phyloP scores from a whole-genome alignment of 2,329 filamentous ascomycete genomes.

The Arthrinium phaeospermum region DNA sequence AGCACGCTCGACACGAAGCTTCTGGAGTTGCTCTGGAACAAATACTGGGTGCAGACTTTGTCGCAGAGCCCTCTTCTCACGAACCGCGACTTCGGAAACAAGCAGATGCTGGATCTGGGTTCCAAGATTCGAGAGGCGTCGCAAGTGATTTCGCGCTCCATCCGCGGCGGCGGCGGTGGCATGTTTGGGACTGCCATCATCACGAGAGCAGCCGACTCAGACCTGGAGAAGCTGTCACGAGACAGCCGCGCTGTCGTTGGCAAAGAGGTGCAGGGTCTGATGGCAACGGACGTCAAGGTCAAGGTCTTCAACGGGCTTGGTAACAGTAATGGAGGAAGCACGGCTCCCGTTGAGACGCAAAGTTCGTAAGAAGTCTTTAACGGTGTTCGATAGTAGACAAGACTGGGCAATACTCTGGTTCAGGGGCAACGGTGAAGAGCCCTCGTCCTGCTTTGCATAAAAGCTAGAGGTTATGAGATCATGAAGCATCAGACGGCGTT shows the following conservation, averaged over 20 bases:
- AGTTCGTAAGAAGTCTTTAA: neutral
- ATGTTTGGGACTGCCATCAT: slow-evolving; percentile 24
- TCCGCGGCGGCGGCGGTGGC: slow-evolving; percentile 37
- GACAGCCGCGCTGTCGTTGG: slow-evolving; percentile 39
- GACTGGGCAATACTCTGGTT: neutral
- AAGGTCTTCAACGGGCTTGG: slow-evolving; percentile 37
- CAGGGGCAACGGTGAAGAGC: neutral
- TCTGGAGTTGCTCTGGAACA: slow-evolving; percentile 93
- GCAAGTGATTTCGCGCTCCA: slow-evolving; percentile 40
- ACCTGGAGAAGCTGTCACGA: slow-evolving; percentile 37
- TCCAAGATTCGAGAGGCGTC: slow-evolving; percentile 77
- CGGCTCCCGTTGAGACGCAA: neutral
- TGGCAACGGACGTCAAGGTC: slow-evolving; percentile 38
- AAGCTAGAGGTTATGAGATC: slow-evolving; percentile 29
- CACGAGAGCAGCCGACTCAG: slow-evolving; percentile 21
- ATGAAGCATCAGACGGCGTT: slow-evolving; percentile 42
- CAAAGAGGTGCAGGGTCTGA: slow-evolving; percentile 42
- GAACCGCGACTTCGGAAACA: slow-evolving; percentile 91
- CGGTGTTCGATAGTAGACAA: neutral
- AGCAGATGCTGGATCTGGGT: slow-evolving; percentile 88
- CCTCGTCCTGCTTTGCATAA: neutral
- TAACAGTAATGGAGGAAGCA: slow-evolving; percentile 1
- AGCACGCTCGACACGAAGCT: slow-evolving; percentile 87
- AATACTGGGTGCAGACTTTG: slow-evolving; percentile 97
- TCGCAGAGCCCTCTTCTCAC: slow-evolving; percentile 89